Base-by-base conservation (phyloP, 2,329 filamentous ascomycete genomes). In the Aspergillus piperis region DNA sequence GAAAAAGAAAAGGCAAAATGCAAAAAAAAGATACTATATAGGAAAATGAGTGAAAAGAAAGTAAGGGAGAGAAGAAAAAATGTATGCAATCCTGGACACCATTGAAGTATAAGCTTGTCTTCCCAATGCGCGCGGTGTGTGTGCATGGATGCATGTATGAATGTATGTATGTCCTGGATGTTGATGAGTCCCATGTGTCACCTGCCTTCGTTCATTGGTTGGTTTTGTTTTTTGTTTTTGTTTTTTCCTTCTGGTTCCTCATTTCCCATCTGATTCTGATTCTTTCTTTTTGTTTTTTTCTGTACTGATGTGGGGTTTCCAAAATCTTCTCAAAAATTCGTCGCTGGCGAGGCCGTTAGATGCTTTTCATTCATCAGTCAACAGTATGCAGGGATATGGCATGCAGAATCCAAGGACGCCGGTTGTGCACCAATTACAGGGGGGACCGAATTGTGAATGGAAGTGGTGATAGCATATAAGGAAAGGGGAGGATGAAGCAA, bases 341-440 rank as follows among this genome's bases (percentile, higher is more conserved):
- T 44, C 25, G 57, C 42, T 59, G 50, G 53, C 32, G 59, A 54
- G 60, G 50, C 51, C 52, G 50, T 62, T 36, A 60, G 36, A 39
- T 60, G 57, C 48, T 57, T 57, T 61, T 62, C 50, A 48, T 21
- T 59, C 55, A 44, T 55, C 30, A 57, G 23, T 58, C 60, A 59
- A 42, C 11, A 19, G 30, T 50, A 30, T 49, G 64, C 27, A 54
- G 53, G 51, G 47, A 51, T 54, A 49, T 47, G 61, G 59, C 48
- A 54, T 41, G 48, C 52, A 58, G 50, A 59, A 61, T 60, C 62
- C 67, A 64, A 65, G 58, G 64, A 64, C 61, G 62, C 68, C 66
- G 59, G 53, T 56, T 62, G 60, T 59, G 58, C 64, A 63, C 65
- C 52, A 65, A 57, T 62, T 63, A 62, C 62, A 58, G 55, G 56